Percentiles rank a stretch among this genome's conserved stretches.
Evolutionary conservation across 2,329 filamentous ascomycete species (phyloP).

Genomic region (Coniella lustricola): DNA sequence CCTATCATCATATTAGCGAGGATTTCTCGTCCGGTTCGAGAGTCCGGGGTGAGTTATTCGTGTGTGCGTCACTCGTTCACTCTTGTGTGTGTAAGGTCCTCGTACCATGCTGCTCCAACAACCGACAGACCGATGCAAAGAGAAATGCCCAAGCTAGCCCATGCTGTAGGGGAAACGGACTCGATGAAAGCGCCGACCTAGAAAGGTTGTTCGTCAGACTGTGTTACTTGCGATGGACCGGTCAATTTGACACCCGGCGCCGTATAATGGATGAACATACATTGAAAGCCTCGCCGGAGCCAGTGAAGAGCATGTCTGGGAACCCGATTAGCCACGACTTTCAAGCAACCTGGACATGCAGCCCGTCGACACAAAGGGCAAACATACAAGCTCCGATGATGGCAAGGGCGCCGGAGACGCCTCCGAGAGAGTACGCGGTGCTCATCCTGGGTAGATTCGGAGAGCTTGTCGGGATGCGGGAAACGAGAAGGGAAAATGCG

Average conservation of each 20-base stretch:
- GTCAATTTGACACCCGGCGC: neutral
- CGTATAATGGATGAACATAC: conserved; percentile 40
- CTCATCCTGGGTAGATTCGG: conserved; percentile 50
- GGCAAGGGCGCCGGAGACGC: conserved; percentile 59
- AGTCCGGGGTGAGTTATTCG: too few species aligned
- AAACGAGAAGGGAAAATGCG: neutral
- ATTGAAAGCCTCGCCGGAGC: conserved; percentile 93
- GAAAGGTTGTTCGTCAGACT: conserved; percentile 2
- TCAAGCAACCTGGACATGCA: neutral
- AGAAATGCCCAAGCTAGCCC: conserved; percentile 84
- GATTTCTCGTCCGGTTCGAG: neutral
- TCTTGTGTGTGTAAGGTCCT: conserved; percentile 9
- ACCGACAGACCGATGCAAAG: conserved; percentile 95
- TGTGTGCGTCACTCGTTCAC: neutral
- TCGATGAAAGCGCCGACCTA: conserved; percentile 91
- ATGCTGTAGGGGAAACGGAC: conserved; percentile 86
- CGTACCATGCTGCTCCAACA: conserved; percentile 93
- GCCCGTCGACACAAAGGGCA: neutral
- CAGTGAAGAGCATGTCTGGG: conserved; percentile 96
- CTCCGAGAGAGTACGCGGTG: conserved; percentile 63
- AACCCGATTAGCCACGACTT: conserved; percentile 16
- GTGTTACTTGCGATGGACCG: neutral
- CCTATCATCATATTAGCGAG: conserved; percentile 43
- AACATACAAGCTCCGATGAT: conserved; percentile 74
- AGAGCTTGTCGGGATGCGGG: conserved; percentile 1